Percentiles rank a stretch among this genome's conserved stretches.
Conservation (phyloP, 2,329 filamentous ascomycete genomes). For the Cordyceps cicadae region DNA sequence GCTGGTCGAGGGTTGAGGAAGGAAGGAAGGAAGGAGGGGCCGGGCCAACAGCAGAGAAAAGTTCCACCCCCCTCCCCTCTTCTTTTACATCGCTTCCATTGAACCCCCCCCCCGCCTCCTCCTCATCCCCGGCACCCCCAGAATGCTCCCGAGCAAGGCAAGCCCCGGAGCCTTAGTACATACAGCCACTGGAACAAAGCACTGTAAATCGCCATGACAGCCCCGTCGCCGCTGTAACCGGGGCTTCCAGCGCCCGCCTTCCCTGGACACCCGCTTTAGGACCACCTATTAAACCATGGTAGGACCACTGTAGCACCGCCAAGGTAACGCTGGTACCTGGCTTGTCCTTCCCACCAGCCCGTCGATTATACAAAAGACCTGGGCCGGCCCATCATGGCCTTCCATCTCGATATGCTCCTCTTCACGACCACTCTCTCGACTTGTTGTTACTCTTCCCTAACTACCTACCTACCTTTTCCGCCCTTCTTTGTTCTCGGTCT, state of each 20-base stretch:
- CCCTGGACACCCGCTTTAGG: not conserved
- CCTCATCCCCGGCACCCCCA: not conserved
- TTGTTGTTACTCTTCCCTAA: not conserved
- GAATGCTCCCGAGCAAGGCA: not conserved
- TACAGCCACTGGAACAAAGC: not conserved
- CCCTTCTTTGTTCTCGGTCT: not conserved
- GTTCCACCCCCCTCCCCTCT: not conserved
- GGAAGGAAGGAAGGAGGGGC: too few species aligned
- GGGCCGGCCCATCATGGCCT: constrained; percentile 15
- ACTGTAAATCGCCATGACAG: constrained; percentile 2
- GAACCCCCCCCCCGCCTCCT: not conserved
- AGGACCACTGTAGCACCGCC: not conserved
- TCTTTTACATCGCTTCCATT: not conserved
- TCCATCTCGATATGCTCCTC: constrained; percentile 5
- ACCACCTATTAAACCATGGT: not conserved
- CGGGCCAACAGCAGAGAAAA: too few species aligned
- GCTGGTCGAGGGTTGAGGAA: not conserved
- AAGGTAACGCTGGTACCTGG: not conserved
- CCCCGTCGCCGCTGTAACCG: not conserved
- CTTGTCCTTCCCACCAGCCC: not conserved
- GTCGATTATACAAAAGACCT: constrained; percentile 12
- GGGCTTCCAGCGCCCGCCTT: not conserved
- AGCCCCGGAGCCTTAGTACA: not conserved
- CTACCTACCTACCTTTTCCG: not conserved
- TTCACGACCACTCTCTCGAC: not conserved